Evolutionary conservation across 23 red algal genomes (phyloP).

Genomic region (Gracilaria gracilis): DNA sequence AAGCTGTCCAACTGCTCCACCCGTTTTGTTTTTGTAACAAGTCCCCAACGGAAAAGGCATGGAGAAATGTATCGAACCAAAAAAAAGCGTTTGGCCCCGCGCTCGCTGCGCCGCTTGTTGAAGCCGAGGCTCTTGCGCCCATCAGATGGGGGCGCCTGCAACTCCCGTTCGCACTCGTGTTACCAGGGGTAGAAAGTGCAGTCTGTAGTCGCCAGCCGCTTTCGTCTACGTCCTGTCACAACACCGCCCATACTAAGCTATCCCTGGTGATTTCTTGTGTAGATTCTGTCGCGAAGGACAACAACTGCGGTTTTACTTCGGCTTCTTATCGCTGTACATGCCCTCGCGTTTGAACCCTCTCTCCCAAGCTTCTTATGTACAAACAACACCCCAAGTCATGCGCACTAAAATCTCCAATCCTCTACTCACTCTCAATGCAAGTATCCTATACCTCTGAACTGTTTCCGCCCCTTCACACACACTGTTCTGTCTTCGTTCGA

Average conservation of each 20-base stretch:
- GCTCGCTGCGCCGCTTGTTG: neutral
- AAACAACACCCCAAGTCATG: neutral
- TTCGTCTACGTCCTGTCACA: neutral
- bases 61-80: too few relatives aligned
- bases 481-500: neutral
- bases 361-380: neutral
- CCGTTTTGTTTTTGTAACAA: too few relatives aligned
- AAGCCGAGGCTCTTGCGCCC: too few relatives aligned
- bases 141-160: too few relatives aligned
- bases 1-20: neutral
- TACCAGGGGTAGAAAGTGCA: too few relatives aligned
- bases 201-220: neutral
- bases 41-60: too few relatives aligned
- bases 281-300: neutral
- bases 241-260: neutral
- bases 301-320: neutral
- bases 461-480: slow-evolving; percentile 15
- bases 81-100: too few relatives aligned
- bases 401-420: neutral
- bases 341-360: neutral
- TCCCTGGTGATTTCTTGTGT: neutral
- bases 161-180: too few relatives aligned
- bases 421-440: slow-evolving; percentile 4
- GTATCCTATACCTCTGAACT: neutral
- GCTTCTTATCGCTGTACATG: neutral